Evolutionary conservation across 345 rosid species (phyloP).

Genomic region (Balakata baccata): DNA sequence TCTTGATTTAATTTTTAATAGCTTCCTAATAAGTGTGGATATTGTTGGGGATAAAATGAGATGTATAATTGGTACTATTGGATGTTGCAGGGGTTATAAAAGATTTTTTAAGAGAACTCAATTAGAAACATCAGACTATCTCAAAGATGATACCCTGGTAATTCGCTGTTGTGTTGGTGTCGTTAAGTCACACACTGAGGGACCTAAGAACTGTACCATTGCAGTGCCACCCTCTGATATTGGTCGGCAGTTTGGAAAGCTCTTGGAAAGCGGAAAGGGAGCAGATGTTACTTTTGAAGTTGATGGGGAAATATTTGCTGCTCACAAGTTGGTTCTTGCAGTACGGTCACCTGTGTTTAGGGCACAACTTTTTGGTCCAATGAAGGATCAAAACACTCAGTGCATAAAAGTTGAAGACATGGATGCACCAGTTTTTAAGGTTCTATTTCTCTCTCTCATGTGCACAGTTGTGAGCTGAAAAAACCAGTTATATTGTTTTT

Average conservation of each 20-base stretch:
- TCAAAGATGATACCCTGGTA: slow-evolving; percentile 18
- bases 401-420: slow-evolving; percentile 34
- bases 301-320: slow-evolving; percentile 28
- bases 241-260: slow-evolving; percentile 32
- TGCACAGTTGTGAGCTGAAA: background rate
- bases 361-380: slow-evolving; percentile 38
- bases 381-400: slow-evolving; percentile 31
- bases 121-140: slow-evolving; percentile 24
- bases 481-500: background rate
- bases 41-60: background rate
- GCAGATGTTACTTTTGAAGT: slow-evolving; percentile 33
- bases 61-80: background rate
- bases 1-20: background rate
- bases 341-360: slow-evolving; percentile 32
- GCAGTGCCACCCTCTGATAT: slow-evolving; percentile 30
- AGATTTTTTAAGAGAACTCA: slow-evolving; percentile 23
- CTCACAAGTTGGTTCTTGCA: slow-evolving; percentile 37
- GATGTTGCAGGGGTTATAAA: slow-evolving; percentile 26
- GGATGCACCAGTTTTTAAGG: slow-evolving; percentile 36
- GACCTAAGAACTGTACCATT: slow-evolving; percentile 27
- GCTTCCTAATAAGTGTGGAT: background rate
- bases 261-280: slow-evolving; percentile 29
- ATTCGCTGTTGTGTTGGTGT: slow-evolving; percentile 29
- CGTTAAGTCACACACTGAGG: slow-evolving; percentile 31
- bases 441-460: slow-evolving; percentile 6